Base-by-base conservation (phyloP, 164 flowering plant genomes). In the Umbilicus rupestris region DNA sequence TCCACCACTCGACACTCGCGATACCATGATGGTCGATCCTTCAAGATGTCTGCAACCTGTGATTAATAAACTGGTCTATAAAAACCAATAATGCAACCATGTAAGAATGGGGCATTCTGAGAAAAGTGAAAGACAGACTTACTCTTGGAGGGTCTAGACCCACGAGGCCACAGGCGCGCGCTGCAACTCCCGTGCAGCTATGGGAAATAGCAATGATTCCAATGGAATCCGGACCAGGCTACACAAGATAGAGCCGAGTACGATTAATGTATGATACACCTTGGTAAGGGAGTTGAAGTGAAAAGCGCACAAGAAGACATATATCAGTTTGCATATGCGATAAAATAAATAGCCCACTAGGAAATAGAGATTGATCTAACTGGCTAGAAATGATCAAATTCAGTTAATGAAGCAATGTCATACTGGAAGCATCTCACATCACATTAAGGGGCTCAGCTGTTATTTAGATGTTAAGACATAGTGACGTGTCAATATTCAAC, bases 221-320 rank as follows among this genome's bases (percentile, higher is more conserved):
- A 84, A 89, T 87, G 89, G 98, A 92, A 92, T 92, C 98, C 96
- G 98, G 98, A 92, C 98, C 98, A 92, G 98, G 98, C 98, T 92
- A 77, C 55, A 47, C 55, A 77, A 31, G 22, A 63, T 22, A 64
- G 50, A 62, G 9, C 0, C 12, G 60, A 28, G 8, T 55, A 50
- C 29, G 22, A 20, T 50, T 50, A 50, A 50, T 50, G 57, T 50
- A 1, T 50, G 12, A 2, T 8, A 50, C 12, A 24, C 57, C 42
- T 62, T 49, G 30, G 20, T 62, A 24, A 16, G 9, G 22, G 9
- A 57, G 57, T 39, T 47, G 55, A 45, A 3, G 41, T 9, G 22
- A 29, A 24, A 22, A 60, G 7, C 15, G 12, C 16, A 22, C 57
- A 45, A 4, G 16, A 68, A 29, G 41, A 16, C 12, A 15, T 7